A percentile compares a stretch with the other conserved stretches of the same genome.
These are phyloP conservation scores for Fusarium secorum DNA, from an alignment of 2,329 filamentous ascomycete species.

Conservation along the genomic window DNA sequence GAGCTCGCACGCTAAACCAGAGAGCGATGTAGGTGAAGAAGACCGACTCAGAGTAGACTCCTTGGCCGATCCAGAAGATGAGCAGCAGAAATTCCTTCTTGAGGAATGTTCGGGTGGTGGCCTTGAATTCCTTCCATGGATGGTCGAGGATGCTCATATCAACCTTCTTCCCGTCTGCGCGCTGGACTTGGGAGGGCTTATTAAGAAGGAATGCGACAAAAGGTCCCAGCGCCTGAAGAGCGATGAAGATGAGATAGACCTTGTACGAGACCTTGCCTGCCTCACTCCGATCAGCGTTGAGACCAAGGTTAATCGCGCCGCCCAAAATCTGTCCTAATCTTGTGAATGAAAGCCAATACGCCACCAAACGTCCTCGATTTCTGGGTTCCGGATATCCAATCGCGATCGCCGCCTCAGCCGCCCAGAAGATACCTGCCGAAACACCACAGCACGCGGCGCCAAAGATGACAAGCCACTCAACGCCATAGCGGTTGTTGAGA, in stretches of 20 bases:
- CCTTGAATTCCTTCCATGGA: constrained; percentile 64
- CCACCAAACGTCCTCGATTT: constrained; percentile 66
- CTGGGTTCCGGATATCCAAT: constrained; percentile 72
- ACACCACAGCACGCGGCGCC: constrained; percentile 53
- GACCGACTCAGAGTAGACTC: constrained; percentile 70
- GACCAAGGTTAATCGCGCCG: constrained; percentile 70
- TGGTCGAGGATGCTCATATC: constrained; percentile 62
- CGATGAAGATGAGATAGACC: constrained; percentile 73
- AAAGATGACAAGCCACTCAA: constrained; percentile 54
- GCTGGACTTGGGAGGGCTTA: constrained; percentile 64
- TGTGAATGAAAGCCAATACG: constrained; percentile 69
- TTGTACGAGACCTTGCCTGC: constrained; percentile 70
- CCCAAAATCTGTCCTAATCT: constrained; percentile 63
- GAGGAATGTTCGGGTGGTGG: constrained; percentile 64
- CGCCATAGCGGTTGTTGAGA: constrained; percentile 54
- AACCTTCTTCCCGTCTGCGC: constrained; percentile 67
- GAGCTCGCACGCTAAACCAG: constrained; percentile 72
- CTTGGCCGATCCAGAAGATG: constrained; percentile 70
- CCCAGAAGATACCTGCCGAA: constrained; percentile 50
- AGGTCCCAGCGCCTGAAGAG: constrained; percentile 67
- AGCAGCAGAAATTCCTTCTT: constrained; percentile 67
- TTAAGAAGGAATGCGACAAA: constrained; percentile 68
- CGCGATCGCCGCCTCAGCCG: constrained; percentile 46
- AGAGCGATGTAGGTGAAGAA: constrained; percentile 53
- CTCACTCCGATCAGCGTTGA: constrained; percentile 63